Base-by-base conservation (phyloP, 345 rosid species). In the Alliaria petiolata region DNA sequence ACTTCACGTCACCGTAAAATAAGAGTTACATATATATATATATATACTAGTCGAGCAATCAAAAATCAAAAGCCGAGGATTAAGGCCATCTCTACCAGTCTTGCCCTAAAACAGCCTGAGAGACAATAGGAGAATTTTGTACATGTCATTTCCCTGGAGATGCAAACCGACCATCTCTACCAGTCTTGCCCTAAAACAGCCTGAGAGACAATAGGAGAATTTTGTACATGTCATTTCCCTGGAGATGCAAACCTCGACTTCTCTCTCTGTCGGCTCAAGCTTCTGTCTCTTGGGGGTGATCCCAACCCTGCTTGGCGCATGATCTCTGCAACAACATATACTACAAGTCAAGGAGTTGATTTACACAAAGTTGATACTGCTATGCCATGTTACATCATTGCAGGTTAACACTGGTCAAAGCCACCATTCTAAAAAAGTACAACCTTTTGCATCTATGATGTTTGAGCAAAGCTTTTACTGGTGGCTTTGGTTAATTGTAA, bases 161-260 rank as follows among this genome's bases (percentile, higher is more conserved):
- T 72, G 98, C 96, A 80, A 93, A 93, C 70, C 97, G 14, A 45
- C 35, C 40, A 47, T 26, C 52, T 56, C 43, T 51, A n/a, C 59
- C 70, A 28, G 33, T 56, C 51, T 56, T 56, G n/a, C 61, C 49
- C 13, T 28, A 20, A 49, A 28, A 26, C 34, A 59, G 58, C 50
- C 16, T 3, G 46, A 54, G n/a, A n/a, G 63, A 70, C 16, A 49
- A 46, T 36, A 9, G 31, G 61, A 47, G 19, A 50, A 8, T 58
- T 46, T 50, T 57, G 53, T 40, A 42, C 62, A 58, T 26, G 58
- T 85, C 80, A 84, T 78, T 85, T 85, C 47, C 92, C 85, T n/a
- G 98, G 98, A 61, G 97, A 93, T 72, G 98, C 96, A 81, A 93
- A 93, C 71, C 97, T 86, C 69, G 97, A 86, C 60, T 87, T 74